Evolutionary conservation across 1,284 basidiomycete species (phyloP).

Genomic region (Ceratobasidium theobromae): DNA sequence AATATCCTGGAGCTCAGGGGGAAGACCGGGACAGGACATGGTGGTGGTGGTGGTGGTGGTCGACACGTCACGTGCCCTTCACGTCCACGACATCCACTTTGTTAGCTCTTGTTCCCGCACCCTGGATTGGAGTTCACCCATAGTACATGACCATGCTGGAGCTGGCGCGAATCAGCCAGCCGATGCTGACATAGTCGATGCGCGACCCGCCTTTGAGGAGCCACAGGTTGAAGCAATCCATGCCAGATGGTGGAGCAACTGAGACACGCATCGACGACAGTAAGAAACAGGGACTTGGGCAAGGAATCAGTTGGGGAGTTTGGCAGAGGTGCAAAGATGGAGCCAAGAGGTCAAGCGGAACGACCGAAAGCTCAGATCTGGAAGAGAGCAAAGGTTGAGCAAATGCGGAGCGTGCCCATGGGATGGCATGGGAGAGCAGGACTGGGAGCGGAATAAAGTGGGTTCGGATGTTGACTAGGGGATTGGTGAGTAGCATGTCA

Average conservation of each 20-base stretch:
- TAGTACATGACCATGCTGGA: neutral
- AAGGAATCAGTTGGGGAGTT: constrained; percentile 43
- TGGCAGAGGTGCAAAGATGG: constrained; percentile 32
- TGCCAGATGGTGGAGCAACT: constrained; percentile 75
- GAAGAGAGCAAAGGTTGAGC: too few species aligned
- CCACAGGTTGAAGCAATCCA: constrained; percentile 70
- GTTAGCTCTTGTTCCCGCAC: constrained; percentile 41
- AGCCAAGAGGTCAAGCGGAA: too few species aligned
- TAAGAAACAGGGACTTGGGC: constrained; percentile 63
- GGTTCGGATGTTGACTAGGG: constrained; percentile 86
- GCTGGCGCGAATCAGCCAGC: constrained; percentile 53
- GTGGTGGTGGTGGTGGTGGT: too few species aligned
- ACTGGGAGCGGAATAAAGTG: constrained; percentile 45
- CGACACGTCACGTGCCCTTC: too few species aligned
- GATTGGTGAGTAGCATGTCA: constrained; percentile 11
- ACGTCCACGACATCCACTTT: too few species aligned
- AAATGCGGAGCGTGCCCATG: too few species aligned
- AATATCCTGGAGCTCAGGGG: too few species aligned
- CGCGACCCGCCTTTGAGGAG: constrained; percentile 77
- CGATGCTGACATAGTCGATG: constrained; percentile 80
- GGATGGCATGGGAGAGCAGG: constrained; percentile 15
- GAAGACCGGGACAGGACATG: too few species aligned
- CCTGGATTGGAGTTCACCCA: constrained; percentile 37
- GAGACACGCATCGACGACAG: constrained; percentile 70
- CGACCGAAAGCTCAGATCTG: too few species aligned